phyloP scores from a whole-genome alignment of 2,329 filamentous ascomycete species.

The Aspergillus latus region DNA sequence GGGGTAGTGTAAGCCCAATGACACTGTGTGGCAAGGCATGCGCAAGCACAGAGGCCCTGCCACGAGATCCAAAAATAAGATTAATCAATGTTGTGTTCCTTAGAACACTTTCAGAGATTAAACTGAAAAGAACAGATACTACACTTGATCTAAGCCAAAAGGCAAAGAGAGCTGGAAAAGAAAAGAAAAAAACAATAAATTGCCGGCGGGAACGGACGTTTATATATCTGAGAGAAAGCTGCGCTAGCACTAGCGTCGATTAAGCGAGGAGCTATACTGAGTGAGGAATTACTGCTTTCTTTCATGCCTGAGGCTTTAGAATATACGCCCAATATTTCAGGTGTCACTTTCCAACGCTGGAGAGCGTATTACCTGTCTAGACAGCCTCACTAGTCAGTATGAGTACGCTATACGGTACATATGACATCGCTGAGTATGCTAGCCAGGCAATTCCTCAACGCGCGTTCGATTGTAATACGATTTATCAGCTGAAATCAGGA shows the following conservation, averaged over 20 bases:
- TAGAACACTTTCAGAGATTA: slow-evolving; percentile 87
- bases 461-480: background rate
- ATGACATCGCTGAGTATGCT: background rate
- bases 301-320: background rate
- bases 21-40: slow-evolving; percentile 66
- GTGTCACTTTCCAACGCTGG: too few relatives aligned
- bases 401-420: too few relatives aligned
- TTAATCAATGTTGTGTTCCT: slow-evolving; percentile 74
- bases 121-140: slow-evolving; percentile 98
- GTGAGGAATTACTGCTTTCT: background rate
- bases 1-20: slow-evolving; percentile 74
- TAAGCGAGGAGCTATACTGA: slow-evolving; percentile 3
- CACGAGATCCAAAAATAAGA: slow-evolving; percentile 69
- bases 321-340: background rate
- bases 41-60: slow-evolving; percentile 69
- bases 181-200: slow-evolving; percentile 54
- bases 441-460: background rate
- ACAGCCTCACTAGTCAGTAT: too few relatives aligned
- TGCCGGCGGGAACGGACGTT: slow-evolving; percentile 11
- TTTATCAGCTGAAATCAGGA: background rate
- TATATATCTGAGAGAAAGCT: slow-evolving; percentile 9
- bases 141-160: slow-evolving; percentile 85
- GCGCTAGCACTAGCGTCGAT: slow-evolving; percentile 12
- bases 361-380: too few relatives aligned
- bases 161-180: slow-evolving; percentile 53